Conservation (phyloP, 2,329 filamentous ascomycete species). For the Talaromyces marneffei region DNA sequence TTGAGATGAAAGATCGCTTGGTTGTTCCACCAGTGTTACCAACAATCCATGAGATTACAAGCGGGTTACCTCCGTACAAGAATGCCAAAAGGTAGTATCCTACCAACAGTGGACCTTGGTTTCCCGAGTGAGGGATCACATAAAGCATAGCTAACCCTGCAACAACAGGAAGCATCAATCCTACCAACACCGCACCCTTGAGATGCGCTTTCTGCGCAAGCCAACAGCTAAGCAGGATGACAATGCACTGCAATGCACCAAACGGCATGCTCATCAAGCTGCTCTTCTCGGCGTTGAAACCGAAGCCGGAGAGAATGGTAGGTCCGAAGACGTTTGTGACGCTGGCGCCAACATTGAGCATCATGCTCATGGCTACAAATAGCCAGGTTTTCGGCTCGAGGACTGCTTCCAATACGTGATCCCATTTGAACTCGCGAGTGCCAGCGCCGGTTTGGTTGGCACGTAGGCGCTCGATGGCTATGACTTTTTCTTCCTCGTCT, state of each 20-base stretch:
- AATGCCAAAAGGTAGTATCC: conserved; percentile 63
- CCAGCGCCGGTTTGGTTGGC: conserved; percentile 46
- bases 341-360: conserved; percentile 57
- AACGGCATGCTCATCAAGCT: conserved; percentile 64
- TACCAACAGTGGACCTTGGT: conserved; percentile 47
- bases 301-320: conserved; percentile 56
- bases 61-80: conserved; percentile 59
- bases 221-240: conserved; percentile 56
- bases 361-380: conserved; percentile 55
- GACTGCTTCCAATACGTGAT: conserved; percentile 38
- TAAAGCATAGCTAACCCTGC: conserved; percentile 54
- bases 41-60: conserved; percentile 64
- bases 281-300: conserved; percentile 53
- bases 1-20: conserved; percentile 61
- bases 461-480: conserved; percentile 45
- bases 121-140: conserved; percentile 39
- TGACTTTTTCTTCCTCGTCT: conserved; percentile 33
- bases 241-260: conserved; percentile 54
- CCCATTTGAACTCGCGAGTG: conserved; percentile 41
- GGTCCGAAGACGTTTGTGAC: conserved; percentile 64
- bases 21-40: conserved; percentile 63
- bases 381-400: conserved; percentile 29
- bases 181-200: conserved; percentile 53
- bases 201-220: conserved; percentile 52
- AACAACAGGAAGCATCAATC: conserved; percentile 53